Conservation (phyloP, 305 asterid genomes). For the Fraxinus dipetala region DNA sequence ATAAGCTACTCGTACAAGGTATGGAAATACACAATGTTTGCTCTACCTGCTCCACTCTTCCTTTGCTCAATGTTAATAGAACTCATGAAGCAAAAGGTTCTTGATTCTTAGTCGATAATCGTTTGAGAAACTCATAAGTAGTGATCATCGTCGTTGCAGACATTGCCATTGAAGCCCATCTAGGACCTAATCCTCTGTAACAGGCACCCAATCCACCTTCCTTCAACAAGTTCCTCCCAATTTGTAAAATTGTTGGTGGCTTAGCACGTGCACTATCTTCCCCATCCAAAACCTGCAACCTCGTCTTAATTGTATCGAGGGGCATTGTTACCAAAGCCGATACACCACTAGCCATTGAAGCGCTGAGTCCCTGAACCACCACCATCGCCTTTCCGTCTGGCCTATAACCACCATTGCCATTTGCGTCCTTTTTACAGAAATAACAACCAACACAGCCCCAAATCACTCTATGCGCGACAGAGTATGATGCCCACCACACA, state of each 20-base stretch:
- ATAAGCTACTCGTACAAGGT: constrained; percentile 24
- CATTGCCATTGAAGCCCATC: constrained; percentile 97
- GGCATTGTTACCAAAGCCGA: constrained; percentile 94
- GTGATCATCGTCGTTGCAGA: constrained; percentile 96
- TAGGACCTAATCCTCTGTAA: constrained; percentile 87
- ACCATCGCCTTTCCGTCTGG: constrained; percentile 69
- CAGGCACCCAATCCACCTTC: constrained; percentile 93
- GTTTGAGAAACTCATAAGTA: constrained; percentile 86
- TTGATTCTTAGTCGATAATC: constrained; percentile 73
- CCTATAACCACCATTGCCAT: constrained; percentile 37
- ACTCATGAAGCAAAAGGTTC: constrained; percentile 42
- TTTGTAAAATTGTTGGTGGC: constrained; percentile 44
- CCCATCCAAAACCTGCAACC: constrained; percentile 85
- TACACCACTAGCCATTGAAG: constrained; percentile 85
- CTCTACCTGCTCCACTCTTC: constrained; percentile 26
- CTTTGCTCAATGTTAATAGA: constrained; percentile 20
- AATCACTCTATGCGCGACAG: constrained; percentile 57
- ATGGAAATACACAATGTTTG: constrained; percentile 25
- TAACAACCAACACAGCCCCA: constrained; percentile 61
- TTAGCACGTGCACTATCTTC: constrained; percentile 41
- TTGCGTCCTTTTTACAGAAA: constrained; percentile 54
- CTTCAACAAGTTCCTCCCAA: constrained; percentile 63
- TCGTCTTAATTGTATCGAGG: constrained; percentile 80
- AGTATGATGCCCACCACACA: constrained; percentile 97
- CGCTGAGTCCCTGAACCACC: constrained; percentile 80